phyloP scores from a whole-genome alignment of 2,329 filamentous ascomycete genomes.

The Cadophora sp. region DNA sequence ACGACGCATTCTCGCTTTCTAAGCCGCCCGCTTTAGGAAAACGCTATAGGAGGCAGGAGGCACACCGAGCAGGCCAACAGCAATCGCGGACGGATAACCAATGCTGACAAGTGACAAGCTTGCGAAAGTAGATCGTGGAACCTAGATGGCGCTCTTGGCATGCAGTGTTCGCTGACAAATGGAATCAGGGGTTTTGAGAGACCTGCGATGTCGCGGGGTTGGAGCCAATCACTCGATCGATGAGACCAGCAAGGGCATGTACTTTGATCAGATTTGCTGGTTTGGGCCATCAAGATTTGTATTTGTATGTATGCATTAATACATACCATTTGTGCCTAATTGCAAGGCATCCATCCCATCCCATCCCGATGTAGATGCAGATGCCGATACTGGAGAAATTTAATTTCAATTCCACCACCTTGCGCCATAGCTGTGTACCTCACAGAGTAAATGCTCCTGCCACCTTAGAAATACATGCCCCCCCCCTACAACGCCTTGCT shows the following conservation, averaged over 20 bases:
- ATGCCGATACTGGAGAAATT: not conserved
- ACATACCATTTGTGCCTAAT: conserved; percentile 5
- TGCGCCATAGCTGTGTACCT: conserved; percentile 3
- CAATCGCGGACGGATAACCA: not conserved
- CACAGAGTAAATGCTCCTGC: conserved; percentile 14
- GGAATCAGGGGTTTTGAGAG: not conserved
- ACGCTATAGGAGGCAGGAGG: not conserved
- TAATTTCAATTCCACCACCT: not conserved
- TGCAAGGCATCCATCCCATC: not conserved
- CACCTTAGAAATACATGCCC: conserved; percentile 5
- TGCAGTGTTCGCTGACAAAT: conserved; percentile 19
- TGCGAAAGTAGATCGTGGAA: conserved; percentile 1
- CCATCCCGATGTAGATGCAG: not conserved
- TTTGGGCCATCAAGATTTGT: not conserved
- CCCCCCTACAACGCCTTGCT: conserved; percentile 13
- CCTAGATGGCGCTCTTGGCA: conserved; percentile 12
- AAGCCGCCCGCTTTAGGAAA: conserved; percentile 10
- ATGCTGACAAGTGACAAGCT: conserved; percentile 4
- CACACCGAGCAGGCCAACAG: not conserved
- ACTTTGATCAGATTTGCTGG: not conserved
- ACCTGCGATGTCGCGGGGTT: conserved; percentile 9
- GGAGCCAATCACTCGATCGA: conserved; percentile 9
- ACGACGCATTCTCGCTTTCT: not conserved
- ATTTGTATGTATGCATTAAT: conserved; percentile 11
- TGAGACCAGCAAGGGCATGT: not conserved